A percentile compares a stretch with the other conserved stretches of the same genome.
Evolutionary conservation across 148 eudicot genomes (phyloP).

Genomic region (Spergularia bocconei): DNA sequence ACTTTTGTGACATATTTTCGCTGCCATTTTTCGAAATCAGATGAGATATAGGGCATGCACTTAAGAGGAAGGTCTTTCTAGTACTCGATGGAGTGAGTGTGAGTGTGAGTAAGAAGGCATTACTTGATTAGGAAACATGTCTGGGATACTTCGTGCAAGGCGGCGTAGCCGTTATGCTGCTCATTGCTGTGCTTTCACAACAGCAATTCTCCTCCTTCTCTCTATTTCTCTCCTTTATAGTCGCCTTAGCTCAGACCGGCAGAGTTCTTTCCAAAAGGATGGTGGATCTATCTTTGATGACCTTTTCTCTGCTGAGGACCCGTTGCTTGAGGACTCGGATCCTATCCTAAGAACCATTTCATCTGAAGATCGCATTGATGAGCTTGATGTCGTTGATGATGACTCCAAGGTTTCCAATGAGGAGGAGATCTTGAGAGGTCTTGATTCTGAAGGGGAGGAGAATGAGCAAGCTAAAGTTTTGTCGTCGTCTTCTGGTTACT

Average conservation of each 20-base stretch:
- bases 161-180: slow-evolving; percentile 13
- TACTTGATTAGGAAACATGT: background rate
- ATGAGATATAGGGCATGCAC: too few relatives aligned
- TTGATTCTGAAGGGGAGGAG: slow-evolving; percentile 24
- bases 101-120: too few relatives aligned
- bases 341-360: slow-evolving; percentile 7
- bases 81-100: too few relatives aligned
- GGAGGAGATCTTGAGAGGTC: slow-evolving; percentile 18
- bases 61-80: too few relatives aligned
- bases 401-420: slow-evolving; percentile 21
- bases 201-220: slow-evolving; percentile 17
- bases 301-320: background rate
- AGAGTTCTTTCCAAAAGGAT: background rate
- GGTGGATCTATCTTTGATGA: slow-evolving; percentile 1
- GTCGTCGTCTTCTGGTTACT: slow-evolving; percentile 34
- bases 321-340: slow-evolving; percentile 19
- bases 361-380: slow-evolving; percentile 21
- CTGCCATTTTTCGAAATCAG: too few relatives aligned
- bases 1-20: too few relatives aligned
- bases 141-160: slow-evolving; percentile 8
- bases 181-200: slow-evolving; percentile 2
- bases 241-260: slow-evolving; percentile 1
- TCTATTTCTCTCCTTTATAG: slow-evolving; percentile 11
- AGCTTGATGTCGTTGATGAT: slow-evolving; percentile 13
- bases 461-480: background rate